phyloP scores from a whole-genome alignment of 2,329 filamentous ascomycete species.

The Trichoderma sp. region DNA sequence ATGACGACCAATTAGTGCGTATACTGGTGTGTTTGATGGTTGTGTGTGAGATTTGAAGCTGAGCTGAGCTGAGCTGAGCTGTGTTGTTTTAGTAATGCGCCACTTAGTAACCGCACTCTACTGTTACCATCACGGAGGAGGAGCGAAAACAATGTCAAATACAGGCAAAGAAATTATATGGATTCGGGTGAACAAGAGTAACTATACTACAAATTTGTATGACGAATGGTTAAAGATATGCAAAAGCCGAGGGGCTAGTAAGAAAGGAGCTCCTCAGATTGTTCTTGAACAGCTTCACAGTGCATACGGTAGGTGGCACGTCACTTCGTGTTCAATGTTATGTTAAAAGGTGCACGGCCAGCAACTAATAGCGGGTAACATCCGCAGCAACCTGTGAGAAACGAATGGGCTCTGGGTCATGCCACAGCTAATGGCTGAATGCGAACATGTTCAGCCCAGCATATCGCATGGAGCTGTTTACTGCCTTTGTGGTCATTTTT shows the following conservation, averaged over 20 bases:
- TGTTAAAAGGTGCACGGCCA: background rate
- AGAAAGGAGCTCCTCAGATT: background rate
- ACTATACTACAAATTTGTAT: background rate
- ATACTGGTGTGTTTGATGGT: background rate
- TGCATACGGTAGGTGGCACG: background rate
- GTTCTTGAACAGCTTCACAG: background rate
- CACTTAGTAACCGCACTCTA: background rate
- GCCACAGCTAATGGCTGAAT: background rate
- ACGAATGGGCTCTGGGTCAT: conserved; percentile 5
- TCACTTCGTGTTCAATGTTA: background rate
- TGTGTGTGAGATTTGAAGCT: background rate
- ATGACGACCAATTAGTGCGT: conserved; percentile 30
- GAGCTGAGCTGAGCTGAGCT: background rate
- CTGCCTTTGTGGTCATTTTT: background rate
- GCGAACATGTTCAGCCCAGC: background rate
- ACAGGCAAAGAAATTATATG: background rate
- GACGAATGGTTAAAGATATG: background rate
- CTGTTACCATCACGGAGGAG: background rate
- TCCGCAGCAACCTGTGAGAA: background rate
- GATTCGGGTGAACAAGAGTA: background rate
- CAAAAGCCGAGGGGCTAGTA: background rate
- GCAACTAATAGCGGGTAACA: background rate
- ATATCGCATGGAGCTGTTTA: background rate
- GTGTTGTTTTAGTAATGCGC: background rate
- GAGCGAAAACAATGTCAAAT: background rate